A percentile compares a stretch with the other conserved stretches of the same genome.
Evolutionary conservation across 257 asterid species (phyloP).

Genomic region (Gynochthodes officinalis): DNA sequence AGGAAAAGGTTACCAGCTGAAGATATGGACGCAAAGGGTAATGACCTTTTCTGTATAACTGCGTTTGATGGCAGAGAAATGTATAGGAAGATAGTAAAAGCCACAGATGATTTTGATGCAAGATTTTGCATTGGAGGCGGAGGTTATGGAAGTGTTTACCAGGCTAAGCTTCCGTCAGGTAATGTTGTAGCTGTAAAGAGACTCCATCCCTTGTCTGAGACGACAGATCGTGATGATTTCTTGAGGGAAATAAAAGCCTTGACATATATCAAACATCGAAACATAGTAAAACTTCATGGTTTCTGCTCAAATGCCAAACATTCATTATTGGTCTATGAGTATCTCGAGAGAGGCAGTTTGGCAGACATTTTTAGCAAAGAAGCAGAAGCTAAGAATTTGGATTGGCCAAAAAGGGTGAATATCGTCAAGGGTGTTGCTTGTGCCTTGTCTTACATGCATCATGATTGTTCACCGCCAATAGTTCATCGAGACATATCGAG

Average conservation of each 20-base stretch:
- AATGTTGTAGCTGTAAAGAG: slow-evolving; percentile 34
- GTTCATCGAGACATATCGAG: slow-evolving; percentile 44
- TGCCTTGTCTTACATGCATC: slow-evolving; percentile 40
- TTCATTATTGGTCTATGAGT: slow-evolving; percentile 35
- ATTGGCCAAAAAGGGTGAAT: slow-evolving; percentile 33
- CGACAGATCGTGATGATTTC: slow-evolving; percentile 19
- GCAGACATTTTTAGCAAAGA: slow-evolving; percentile 15
- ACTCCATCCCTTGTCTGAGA: slow-evolving; percentile 9
- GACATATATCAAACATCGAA: slow-evolving; percentile 32
- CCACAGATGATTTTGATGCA: slow-evolving; percentile 28
- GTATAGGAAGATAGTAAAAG: slow-evolving; percentile 26
- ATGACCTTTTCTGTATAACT: slow-evolving; percentile 14
- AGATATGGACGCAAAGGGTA: not conserved
- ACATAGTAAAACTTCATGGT: slow-evolving; percentile 36
- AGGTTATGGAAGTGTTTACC: slow-evolving; percentile 36
- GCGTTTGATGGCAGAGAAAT: slow-evolving; percentile 29
- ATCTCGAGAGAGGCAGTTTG: slow-evolving; percentile 34
- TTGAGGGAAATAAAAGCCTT: slow-evolving; percentile 29
- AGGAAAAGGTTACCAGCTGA: not conserved
- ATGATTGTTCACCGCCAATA: slow-evolving; percentile 39
- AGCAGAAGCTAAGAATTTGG: slow-evolving; percentile 20
- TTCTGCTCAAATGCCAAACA: slow-evolving; percentile 30
- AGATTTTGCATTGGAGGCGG: slow-evolving; percentile 31
- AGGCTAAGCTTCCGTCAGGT: slow-evolving; percentile 25
- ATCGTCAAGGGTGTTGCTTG: slow-evolving; percentile 33